Evolutionary conservation across 768 basidiomycete genomes (phyloP).

Genomic region (Candolleomyces aberdarensis): DNA sequence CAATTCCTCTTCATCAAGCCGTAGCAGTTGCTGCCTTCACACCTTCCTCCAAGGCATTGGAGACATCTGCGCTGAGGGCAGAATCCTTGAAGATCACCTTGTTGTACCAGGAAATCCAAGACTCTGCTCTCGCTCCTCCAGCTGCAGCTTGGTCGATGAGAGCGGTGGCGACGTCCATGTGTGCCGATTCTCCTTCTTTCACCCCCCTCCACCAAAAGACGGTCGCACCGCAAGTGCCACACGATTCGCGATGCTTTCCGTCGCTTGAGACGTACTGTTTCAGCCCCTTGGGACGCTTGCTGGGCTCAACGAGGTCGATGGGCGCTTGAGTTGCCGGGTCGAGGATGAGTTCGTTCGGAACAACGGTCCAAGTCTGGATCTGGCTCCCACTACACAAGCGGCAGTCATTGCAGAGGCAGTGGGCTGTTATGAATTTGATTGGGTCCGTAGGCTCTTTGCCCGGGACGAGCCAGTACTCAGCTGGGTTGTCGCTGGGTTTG

Average conservation of each 20-base stretch:
- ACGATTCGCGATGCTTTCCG: slow-evolving; percentile 15
- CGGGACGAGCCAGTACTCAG: slow-evolving; percentile 28
- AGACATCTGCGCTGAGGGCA: not conserved
- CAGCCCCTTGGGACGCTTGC: slow-evolving; percentile 9
- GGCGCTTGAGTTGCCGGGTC: slow-evolving; percentile 11
- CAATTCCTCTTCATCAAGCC: too few relatives aligned
- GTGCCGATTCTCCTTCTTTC: not conserved
- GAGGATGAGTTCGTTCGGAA: slow-evolving; percentile 20
- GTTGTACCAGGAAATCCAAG: slow-evolving; percentile 5
- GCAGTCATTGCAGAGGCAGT: slow-evolving; percentile 26
- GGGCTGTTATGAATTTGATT: slow-evolving; percentile 21
- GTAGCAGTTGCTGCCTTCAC: not conserved
- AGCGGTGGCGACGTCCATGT: slow-evolving; percentile 5
- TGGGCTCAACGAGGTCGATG: slow-evolving; percentile 8
- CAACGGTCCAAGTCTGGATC: slow-evolving; percentile 23
- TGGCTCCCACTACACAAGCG: slow-evolving; percentile 21
- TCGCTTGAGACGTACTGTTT: slow-evolving; percentile 15
- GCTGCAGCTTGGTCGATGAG: slow-evolving; percentile 5
- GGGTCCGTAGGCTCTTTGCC: slow-evolving; percentile 9
- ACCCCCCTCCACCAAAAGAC: slow-evolving; percentile 15
- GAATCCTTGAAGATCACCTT: not conserved
- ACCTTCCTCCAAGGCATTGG: not conserved
- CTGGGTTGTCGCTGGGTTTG: slow-evolving; percentile 8
- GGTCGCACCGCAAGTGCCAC: slow-evolving; percentile 17
- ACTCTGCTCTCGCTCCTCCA: slow-evolving; percentile 8